Base-by-base conservation (phyloP, 495 filamentous ascomycete genomes). In the Tuber microsphaerosporum region DNA sequence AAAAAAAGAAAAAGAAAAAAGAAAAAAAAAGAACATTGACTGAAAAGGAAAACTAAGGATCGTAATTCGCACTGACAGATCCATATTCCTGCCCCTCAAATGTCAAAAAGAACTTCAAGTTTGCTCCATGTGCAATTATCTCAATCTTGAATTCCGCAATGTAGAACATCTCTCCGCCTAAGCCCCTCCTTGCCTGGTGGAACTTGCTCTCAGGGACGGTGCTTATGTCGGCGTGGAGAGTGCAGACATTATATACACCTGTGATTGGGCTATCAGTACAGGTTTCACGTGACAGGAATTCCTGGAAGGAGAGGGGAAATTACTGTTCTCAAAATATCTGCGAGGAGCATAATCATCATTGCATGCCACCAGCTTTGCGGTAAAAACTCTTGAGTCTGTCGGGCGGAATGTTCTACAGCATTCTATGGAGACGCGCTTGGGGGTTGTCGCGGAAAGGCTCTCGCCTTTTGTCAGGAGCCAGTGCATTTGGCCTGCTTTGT, bases 401-500 rank as follows among this genome's bases (percentile, higher is more conserved):
- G 51, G 51, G 12, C 51, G 51, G 12, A 61, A 61, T 3, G 51
- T 61, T 31, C 51, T 61, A 16, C 51, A 61, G 12, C 51, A 61
- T 31, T 61, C 51, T 31, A 61, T 61, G n/a, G 51, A 61, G n/a
- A 61, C 51, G 16, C 51, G 51, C 51, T 61, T 61, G 2, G 76
- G 72, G 42, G 72, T 73, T 41, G 46, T 68, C 14, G 79, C 78
- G 9, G 77, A 71, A 31, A 80, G 56, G 1, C 70, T 48, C 17
- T 76, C 65, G 22, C 77, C 77, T 45, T 73, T 79, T 39, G 75
- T 76, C 34, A 80, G 73, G 45, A 80, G 79, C 78, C 78, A 80
- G 1, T 39, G 56, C 78, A 80, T 80, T 22, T 70, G 26, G 22
- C 77, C 77, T n/a, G 7, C 14, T 42, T 34, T 75, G 34, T 39